phyloP scores from a whole-genome alignment of 2,329 filamentous ascomycete genomes.

The Xylariales sp. region DNA sequence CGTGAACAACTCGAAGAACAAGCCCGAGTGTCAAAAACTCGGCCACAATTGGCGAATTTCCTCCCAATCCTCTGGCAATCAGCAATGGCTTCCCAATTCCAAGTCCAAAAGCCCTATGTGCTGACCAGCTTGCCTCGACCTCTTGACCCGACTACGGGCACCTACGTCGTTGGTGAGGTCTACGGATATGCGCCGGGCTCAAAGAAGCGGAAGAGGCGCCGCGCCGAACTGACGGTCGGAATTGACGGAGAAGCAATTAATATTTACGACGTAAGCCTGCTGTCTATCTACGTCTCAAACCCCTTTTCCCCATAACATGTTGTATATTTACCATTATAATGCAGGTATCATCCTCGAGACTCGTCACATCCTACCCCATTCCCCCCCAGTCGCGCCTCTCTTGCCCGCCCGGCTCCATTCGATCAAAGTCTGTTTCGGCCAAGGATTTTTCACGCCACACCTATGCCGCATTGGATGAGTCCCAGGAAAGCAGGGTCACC shows the following conservation, averaged over 20 bases:
- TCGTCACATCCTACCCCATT: constrained; percentile 75
- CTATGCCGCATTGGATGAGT: constrained; percentile 67
- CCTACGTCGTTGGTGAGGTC: constrained; percentile 70
- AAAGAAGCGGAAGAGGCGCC: constrained; percentile 71
- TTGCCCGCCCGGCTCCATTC: constrained; percentile 69
- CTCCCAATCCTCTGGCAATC: background rate
- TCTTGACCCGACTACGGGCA: constrained; percentile 61
- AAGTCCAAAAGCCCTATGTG: constrained; percentile 73
- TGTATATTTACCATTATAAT: background rate
- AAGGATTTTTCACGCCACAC: constrained; percentile 68
- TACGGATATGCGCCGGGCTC: constrained; percentile 68
- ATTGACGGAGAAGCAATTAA: constrained; percentile 74
- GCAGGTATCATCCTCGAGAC: constrained; percentile 69
- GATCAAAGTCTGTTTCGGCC: constrained; percentile 59
- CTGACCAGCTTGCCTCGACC: constrained; percentile 69
- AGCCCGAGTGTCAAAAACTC: constrained; percentile 9
- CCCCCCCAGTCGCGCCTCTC: constrained; percentile 73
- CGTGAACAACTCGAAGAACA: constrained; percentile 19
- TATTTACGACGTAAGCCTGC: constrained; percentile 66
- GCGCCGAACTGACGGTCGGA: constrained; percentile 69
- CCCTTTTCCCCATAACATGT: too few species aligned
- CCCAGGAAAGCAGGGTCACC: constrained; percentile 62
- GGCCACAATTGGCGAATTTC: background rate
- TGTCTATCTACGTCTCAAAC: background rate
- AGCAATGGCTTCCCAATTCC: constrained; percentile 68